phyloP scores from a whole-genome alignment of 2,329 filamentous ascomycete genomes.

The Verticillium tricorpus region DNA sequence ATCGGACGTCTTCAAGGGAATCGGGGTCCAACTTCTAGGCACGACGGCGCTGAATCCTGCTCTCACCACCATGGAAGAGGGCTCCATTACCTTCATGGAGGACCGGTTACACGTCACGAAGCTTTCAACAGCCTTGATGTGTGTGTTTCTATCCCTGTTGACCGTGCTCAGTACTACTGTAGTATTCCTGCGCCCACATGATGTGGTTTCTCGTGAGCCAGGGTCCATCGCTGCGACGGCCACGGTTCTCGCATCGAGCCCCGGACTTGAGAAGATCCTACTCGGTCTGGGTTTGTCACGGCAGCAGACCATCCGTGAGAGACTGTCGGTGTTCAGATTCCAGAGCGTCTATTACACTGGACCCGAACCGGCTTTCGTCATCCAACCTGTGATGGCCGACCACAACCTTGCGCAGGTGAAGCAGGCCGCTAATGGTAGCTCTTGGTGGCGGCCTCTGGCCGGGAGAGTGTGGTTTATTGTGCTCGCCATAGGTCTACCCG shows the following conservation, averaged over 20 bases:
- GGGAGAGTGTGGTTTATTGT: conserved; percentile 17
- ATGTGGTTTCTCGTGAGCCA: conserved; percentile 5
- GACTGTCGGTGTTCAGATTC: not conserved
- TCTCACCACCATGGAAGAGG: not conserved
- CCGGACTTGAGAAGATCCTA: conserved; percentile 1
- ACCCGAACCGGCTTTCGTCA: not conserved
- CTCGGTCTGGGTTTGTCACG: not conserved
- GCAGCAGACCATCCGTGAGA: not conserved
- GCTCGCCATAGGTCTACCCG: conserved; percentile 16
- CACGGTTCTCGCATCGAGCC: conserved; percentile 8
- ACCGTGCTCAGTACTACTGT: conserved; percentile 1
- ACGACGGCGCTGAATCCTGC: conserved; percentile 3
- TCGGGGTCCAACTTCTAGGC: conserved; percentile 8
- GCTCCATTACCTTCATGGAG: conserved; percentile 5
- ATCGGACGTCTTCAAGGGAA: conserved; percentile 5
- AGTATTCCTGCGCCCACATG: conserved; percentile 6
- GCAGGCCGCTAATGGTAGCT: not conserved
- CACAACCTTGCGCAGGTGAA: not conserved
- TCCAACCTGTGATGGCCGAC: not conserved
- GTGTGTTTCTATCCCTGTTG: conserved; percentile 4
- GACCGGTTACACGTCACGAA: conserved; percentile 7
- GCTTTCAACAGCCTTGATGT: conserved; percentile 7
- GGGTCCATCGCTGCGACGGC: conserved; percentile 8
- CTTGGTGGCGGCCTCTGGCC: conserved; percentile 18
- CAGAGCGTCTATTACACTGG: not conserved